phyloP scores from a whole-genome alignment of 371 early-diverging fungal species.

The Thermomucor indicae-seudaticae region DNA sequence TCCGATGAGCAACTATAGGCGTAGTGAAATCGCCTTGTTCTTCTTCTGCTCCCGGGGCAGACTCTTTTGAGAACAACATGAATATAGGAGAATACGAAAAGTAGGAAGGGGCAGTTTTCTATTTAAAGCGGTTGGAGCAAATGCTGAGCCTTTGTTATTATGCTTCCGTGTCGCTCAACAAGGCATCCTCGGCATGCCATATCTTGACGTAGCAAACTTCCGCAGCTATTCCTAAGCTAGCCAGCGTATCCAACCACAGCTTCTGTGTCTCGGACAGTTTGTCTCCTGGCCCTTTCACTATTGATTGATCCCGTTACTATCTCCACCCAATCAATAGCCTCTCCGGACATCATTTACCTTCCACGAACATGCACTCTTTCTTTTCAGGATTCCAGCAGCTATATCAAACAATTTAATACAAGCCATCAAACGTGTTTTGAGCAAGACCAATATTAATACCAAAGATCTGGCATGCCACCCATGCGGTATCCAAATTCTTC shows the following conservation, averaged over 20 bases:
- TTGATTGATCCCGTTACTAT: not conserved
- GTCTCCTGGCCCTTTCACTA: constrained; percentile 78
- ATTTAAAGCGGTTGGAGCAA: no score
- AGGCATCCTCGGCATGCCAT: constrained; percentile 44
- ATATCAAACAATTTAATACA: not conserved
- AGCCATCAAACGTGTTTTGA: not conserved
- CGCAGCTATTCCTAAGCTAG: constrained; percentile 48
- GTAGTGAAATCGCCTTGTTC: no score
- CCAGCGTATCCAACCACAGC: constrained; percentile 66
- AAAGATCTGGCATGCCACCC: constrained; percentile 72
- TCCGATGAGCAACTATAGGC: no score
- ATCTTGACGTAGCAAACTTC: constrained; percentile 65
- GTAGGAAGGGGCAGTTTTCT: no score
- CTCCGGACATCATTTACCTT: constrained; percentile 50
- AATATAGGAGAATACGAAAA: no score
- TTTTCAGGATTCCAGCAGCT: constrained; percentile 62
- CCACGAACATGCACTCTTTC: constrained; percentile 58
- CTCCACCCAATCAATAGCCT: no score
- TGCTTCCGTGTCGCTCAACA: constrained; percentile 8
- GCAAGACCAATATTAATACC: constrained; percentile 24
- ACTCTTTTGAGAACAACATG: no score
- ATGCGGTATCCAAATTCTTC: constrained; percentile 61
- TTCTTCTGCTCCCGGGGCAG: no score
- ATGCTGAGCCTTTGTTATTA: no score
- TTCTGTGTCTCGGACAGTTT: constrained; percentile 71